phyloP scores from a whole-genome alignment of 441 rosid genomes.

The Mallotus repandus region DNA sequence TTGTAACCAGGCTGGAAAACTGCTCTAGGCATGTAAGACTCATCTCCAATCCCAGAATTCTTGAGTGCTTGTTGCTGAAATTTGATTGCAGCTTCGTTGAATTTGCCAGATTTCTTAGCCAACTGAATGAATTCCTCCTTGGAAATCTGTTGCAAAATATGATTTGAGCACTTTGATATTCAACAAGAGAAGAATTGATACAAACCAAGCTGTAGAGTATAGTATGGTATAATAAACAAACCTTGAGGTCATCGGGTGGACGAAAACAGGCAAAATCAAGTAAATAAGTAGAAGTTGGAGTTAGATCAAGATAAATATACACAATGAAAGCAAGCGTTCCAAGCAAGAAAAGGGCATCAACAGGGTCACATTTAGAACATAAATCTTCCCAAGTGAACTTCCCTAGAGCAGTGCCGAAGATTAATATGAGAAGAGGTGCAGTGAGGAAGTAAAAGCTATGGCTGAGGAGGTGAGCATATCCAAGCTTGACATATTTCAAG shows the following conservation, averaged over 20 bases:
- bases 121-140: slow-evolving; percentile 49
- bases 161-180: neutral
- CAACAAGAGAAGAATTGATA: neutral
- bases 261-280: slow-evolving; percentile 65
- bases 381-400: slow-evolving; percentile 34
- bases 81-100: slow-evolving; percentile 45
- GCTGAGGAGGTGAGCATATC: slow-evolving; percentile 49
- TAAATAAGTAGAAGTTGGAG: slow-evolving; percentile 47
- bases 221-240: slow-evolving; percentile 13
- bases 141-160: slow-evolving; percentile 38
- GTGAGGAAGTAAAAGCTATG: slow-evolving; percentile 35
- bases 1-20: slow-evolving; percentile 44
- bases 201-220: too few species aligned
- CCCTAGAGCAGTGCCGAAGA: slow-evolving; percentile 35
- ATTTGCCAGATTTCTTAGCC: slow-evolving; percentile 55
- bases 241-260: slow-evolving; percentile 68
- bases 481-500: slow-evolving; percentile 59
- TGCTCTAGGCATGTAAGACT: slow-evolving; percentile 54
- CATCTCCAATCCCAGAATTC: slow-evolving; percentile 67
- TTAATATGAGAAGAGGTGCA: slow-evolving; percentile 36
- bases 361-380: slow-evolving; percentile 9
- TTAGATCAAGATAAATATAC: slow-evolving; percentile 37
- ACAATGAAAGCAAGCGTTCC: slow-evolving; percentile 30
- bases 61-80: slow-evolving; percentile 45
- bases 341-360: slow-evolving; percentile 20